Conservation (phyloP, 345 rosid species). For the Heritiera littoralis region DNA sequence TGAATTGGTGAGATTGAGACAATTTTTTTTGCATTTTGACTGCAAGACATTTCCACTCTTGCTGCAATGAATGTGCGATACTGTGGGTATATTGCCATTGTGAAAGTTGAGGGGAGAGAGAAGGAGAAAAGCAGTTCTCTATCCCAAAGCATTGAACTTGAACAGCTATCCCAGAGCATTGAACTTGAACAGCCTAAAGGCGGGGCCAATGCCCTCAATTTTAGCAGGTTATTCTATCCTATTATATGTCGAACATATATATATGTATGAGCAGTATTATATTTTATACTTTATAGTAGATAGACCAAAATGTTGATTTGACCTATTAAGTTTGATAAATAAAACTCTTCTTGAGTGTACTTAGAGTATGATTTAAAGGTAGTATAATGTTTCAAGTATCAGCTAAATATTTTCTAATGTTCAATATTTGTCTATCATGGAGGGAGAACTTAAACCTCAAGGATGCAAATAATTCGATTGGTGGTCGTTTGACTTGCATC, state of each 20-base stretch:
- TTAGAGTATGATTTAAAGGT: not conserved
- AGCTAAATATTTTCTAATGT: not conserved
- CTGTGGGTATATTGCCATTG: conserved; percentile 81
- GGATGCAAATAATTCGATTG: no score
- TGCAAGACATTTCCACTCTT: conserved; percentile 81
- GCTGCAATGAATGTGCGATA: conserved; percentile 78
- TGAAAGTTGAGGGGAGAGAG: conserved; percentile 66
- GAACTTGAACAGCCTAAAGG: conserved; percentile 95
- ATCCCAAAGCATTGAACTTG: no score
- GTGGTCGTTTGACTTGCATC: no score
- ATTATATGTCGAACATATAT: not conserved
- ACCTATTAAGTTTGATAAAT: not conserved
- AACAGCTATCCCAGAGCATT: conserved; percentile 49
- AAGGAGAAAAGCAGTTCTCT: conserved; percentile 41
- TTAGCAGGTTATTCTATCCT: conserved; percentile 62
- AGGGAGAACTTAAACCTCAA: not conserved
- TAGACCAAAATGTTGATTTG: not conserved
- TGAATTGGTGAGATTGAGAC: conserved; percentile 16
- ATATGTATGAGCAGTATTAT: not conserved
- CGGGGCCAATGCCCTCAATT: conserved; percentile 94
- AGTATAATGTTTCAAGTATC: not conserved
- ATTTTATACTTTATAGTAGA: not conserved
- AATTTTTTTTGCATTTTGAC: conserved; percentile 22
- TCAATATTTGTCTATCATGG: conserved; percentile 2
- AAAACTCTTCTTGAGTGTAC: not conserved